These are phyloP conservation scores for Apiotrichum gracile DNA, from an alignment of 1,284 basidiomycete species.

Conservation along the genomic window DNA sequence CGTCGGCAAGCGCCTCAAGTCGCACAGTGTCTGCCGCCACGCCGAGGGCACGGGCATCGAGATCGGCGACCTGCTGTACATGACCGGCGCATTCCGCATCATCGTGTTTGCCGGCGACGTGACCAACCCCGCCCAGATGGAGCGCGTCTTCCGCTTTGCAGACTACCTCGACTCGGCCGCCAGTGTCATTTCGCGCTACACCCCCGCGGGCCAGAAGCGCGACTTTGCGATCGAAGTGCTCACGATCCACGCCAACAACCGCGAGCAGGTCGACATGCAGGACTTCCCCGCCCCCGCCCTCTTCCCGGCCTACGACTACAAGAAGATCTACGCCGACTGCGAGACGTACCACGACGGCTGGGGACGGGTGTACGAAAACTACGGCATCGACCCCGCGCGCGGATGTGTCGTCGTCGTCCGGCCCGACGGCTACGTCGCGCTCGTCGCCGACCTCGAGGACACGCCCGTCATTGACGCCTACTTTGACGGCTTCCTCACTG, in stretches of 20 bases:
- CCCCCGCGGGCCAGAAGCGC: slow-evolving; percentile 32
- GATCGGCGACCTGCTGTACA: slow-evolving; percentile 62
- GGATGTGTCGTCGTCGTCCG: slow-evolving; percentile 41
- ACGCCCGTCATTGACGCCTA: not conserved
- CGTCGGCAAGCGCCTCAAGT: slow-evolving; percentile 54
- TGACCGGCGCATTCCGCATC: slow-evolving; percentile 66
- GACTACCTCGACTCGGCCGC: slow-evolving; percentile 46
- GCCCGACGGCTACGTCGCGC: slow-evolving; percentile 35
- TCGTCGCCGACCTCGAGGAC: slow-evolving; percentile 16
- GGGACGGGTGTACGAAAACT: slow-evolving; percentile 39
- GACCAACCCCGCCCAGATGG: slow-evolving; percentile 46
- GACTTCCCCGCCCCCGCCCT: slow-evolving; percentile 11
- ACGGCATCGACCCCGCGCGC: slow-evolving; percentile 35
- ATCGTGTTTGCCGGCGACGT: slow-evolving; percentile 61
- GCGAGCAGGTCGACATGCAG: slow-evolving; percentile 15
- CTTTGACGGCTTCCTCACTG: slow-evolving; percentile 3
- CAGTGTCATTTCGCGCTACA: slow-evolving; percentile 32
- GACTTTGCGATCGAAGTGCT: slow-evolving; percentile 16
- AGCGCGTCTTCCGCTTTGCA: slow-evolving; percentile 50
- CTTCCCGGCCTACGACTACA: slow-evolving; percentile 13
- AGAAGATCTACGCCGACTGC: slow-evolving; percentile 34
- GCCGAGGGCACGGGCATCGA: slow-evolving; percentile 60
- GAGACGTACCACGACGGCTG: slow-evolving; percentile 32
- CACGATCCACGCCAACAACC: slow-evolving; percentile 12
- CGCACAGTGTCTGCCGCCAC: slow-evolving; percentile 52